Evolutionary conservation across 768 basidiomycete species (phyloP), one percentile per base, ranked within the genome.

Genomic region (Cyclocybe cylindracea): DNA sequence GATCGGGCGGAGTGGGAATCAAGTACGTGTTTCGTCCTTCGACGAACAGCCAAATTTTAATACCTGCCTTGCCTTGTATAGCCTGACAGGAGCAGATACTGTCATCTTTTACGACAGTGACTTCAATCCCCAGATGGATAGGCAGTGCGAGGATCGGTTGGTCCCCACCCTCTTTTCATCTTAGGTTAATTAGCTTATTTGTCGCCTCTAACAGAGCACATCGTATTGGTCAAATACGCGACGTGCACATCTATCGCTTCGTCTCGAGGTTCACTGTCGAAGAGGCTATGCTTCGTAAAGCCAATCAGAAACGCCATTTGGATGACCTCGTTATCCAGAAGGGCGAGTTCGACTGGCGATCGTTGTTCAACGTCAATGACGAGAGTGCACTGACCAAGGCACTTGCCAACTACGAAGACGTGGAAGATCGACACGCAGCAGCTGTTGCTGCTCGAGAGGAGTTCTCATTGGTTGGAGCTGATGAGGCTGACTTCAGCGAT

Each of bases 31-130:
- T 43, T 44, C 46, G 38, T 36, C 45, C 29, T 42, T 51, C 37
- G 11, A 18, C 44, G 53, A 59, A 60, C 59, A 51, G 32, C 13
- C 5, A 33, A 39, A 11, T 10, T 44, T 31, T 31, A 14, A 19
- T 44, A 7, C 31, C 24, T 44, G 10, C 31, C 24, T 7, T 29
- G 2, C 10, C 11, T 46, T 46, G 60, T 65, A 40, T 68, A 87
- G 92, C 68, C 64, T 90, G 55, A 89, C 87, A 5, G 90, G 90
- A 13, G 94, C 94, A 14, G 94, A 96, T 63, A 98, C 97, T 0
- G 96, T 99, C 61, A 83, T 99, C 48, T 95, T 99, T 68, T 98
- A 96, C 63, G 96, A 98, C 64, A 92, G 91, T 54, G 94, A 97
- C 67, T 97, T 96, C 76, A 94, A 93, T 61, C 95, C 95, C 1